Base-by-base conservation (phyloP, 2,329 filamentous ascomycete genomes). In the Ceratocystis harringtonii region DNA sequence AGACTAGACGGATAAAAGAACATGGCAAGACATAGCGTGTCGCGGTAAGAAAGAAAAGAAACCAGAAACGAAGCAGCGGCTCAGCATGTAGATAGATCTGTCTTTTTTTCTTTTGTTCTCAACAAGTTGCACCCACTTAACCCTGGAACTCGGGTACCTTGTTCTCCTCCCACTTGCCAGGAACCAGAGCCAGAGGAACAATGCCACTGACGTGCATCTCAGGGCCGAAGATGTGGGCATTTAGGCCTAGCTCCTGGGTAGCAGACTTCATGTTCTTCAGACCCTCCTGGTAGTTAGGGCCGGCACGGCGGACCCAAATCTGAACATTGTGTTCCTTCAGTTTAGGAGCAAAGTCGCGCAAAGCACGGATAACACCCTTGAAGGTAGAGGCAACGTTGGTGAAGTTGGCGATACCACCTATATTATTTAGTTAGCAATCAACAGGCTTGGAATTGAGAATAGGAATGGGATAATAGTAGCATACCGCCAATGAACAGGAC, bases 251-350 rank as follows among this genome's bases (percentile, higher is more conserved):
- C 81, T 99, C 94, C 76, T 92, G 85, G 68, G 91, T 94, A 68
- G 95, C 92, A 62, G 86, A 84, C 85, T 97, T 97, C 85, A 99
- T 96, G 85, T 97, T 99, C 87, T 96, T 96, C 70, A 99, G 87
- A 80, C 94, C 94, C 80, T 99, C 94, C 80, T 99, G 94, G 85
- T 95, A 99, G 84, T 99, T 99, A 78, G 94, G 94, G 68, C 94
- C 76, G 64, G 94, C 84, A 78, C 84, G 83, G 73, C 84, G 81
- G 69, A 97, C 92, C 94, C 92, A 97, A 81, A 97, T 96, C 79
- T 95, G 88, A 70, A 94, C 90, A 74, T 96, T 95, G 86, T 99
- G 94, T 84, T 99, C 94, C 74, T 85, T 85, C 71, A 99, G 84
- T 69, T 87, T 82, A 69, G 86, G 85, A 68, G 92, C 84, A 71